Percentiles rank a stretch among this genome's conserved stretches.
phyloP scores from a whole-genome alignment of 2,329 filamentous ascomycete species.

The Cladosporium sp. region DNA sequence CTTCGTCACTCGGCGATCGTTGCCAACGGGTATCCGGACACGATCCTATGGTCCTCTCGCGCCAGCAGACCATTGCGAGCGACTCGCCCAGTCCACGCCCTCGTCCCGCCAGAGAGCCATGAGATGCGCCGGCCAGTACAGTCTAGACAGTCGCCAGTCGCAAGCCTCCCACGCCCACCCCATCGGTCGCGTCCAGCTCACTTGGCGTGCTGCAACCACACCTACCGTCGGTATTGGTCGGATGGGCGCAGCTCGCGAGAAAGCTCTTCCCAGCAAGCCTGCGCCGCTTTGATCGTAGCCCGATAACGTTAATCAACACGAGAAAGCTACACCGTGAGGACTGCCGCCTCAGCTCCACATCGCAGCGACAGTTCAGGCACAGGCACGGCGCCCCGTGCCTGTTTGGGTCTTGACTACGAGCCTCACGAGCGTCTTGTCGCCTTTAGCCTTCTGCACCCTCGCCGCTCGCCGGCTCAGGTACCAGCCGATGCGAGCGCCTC shows the following conservation, averaged over 20 bases:
- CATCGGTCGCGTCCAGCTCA: background rate
- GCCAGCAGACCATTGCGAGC: too few relatives aligned
- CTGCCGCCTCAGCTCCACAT: background rate
- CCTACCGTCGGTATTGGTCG: constrained; percentile 10
- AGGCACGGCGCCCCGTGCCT: constrained; percentile 5
- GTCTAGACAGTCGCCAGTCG: background rate
- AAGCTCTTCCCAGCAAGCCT: constrained; percentile 4
- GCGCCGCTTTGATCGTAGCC: background rate
- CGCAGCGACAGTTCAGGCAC: constrained; percentile 5
- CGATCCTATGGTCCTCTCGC: too few relatives aligned
- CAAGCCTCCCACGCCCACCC: background rate
- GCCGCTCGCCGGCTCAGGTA: constrained; percentile 5
- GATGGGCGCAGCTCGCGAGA: constrained; percentile 1
- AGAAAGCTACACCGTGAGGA: background rate
- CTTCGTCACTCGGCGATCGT: background rate
- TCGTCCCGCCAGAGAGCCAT: too few relatives aligned
- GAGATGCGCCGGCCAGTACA: background rate
- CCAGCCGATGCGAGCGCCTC: constrained; percentile 2
- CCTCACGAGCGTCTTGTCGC: background rate
- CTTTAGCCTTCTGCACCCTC: constrained; percentile 5
- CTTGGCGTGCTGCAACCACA: constrained; percentile 11
- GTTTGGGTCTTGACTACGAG: background rate
- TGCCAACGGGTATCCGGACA: too few relatives aligned
- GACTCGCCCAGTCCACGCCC: too few relatives aligned
- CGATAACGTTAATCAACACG: background rate